Evolutionary conservation across 2,329 filamentous ascomycete genomes (phyloP), one percentile per base, ranked within the genome.

Genomic region (Cladobotryum mycophilum): DNA sequence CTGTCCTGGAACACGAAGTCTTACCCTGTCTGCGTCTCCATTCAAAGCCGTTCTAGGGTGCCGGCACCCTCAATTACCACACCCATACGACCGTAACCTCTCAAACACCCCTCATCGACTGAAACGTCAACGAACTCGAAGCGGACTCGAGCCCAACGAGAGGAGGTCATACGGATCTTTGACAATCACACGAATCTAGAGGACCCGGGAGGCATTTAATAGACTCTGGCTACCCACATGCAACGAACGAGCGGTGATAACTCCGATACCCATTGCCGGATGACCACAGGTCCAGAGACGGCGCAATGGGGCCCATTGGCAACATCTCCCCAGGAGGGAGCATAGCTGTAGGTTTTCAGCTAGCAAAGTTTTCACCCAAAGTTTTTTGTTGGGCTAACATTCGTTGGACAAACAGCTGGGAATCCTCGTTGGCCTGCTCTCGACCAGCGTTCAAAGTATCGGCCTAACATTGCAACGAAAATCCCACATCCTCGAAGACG

Each of bases 401-500:
- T 45, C 37, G 41, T 45, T 22, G 53, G 46, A 25, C 3, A 20
- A 35, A 12, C 64, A 95, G 89, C 80, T 97, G 64, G 93, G 93
- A 64, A 90, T 99, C 65, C 71, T 96, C 56, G 92, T 96, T 65
- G 93, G 93, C 61, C 80, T 99, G 57, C 68, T 96, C 60, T 97
- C 92, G 52, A 96, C 93, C 53, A 93, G 90, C 67, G 82, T 97
- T 20, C 93, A 99, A 70, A 96, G 91, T 67, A 77, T 99, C 61
- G 93, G 93, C 58, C 80, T 99, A 57, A 99, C 93, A 33, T 79
- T 99, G 22, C 93, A 99, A 72, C 89, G 93, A 67, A 97, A 99
- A 72, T 97, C 93, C 56, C 93, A 99, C 72, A 86, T 99, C 59
- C 84, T 97, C 64, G 93, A 99, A 75, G 93, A 99, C 73, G 89